Percentiles rank a stretch among this genome's conserved stretches.
phyloP scores from a whole-genome alignment of 345 rosid genomes.

The Euphorbia peplus region DNA sequence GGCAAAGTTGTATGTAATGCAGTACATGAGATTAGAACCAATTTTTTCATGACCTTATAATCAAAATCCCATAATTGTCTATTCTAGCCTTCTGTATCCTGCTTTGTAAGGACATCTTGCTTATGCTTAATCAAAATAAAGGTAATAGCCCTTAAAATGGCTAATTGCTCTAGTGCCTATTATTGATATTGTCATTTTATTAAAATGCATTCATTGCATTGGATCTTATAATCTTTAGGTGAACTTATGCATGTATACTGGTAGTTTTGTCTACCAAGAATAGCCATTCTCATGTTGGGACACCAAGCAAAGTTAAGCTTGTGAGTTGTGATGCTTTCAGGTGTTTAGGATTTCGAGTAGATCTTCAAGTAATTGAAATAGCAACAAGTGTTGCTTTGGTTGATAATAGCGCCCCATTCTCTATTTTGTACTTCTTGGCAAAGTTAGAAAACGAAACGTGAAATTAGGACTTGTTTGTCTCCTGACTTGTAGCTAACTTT shows the following conservation, averaged over 20 bases:
- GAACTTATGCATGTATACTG: not conserved
- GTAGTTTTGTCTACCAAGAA: not conserved
- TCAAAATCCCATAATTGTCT: slow-evolving; percentile 21
- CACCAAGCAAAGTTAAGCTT: not conserved
- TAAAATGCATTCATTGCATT: not conserved
- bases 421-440: not conserved
- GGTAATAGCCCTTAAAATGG: slow-evolving; percentile 11
- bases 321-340: not conserved
- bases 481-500: not conserved
- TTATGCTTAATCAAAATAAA: slow-evolving; percentile 14
- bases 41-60: slow-evolving; percentile 27
- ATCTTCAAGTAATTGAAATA: not conserved
- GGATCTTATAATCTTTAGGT: not conserved
- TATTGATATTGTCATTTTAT: not conserved
- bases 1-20: slow-evolving; percentile 33
- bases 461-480: not conserved
- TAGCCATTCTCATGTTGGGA: not conserved
- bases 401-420: not conserved
- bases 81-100: slow-evolving; percentile 24
- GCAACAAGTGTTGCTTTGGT: not conserved
- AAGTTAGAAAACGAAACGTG: not conserved
- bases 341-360: not conserved
- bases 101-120: not conserved
- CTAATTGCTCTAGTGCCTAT: not conserved
- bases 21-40: slow-evolving; percentile 42